Evolutionary conservation across 495 filamentous ascomycete genomes (phyloP).

Genomic region (Stereocaulon alpinum): DNA sequence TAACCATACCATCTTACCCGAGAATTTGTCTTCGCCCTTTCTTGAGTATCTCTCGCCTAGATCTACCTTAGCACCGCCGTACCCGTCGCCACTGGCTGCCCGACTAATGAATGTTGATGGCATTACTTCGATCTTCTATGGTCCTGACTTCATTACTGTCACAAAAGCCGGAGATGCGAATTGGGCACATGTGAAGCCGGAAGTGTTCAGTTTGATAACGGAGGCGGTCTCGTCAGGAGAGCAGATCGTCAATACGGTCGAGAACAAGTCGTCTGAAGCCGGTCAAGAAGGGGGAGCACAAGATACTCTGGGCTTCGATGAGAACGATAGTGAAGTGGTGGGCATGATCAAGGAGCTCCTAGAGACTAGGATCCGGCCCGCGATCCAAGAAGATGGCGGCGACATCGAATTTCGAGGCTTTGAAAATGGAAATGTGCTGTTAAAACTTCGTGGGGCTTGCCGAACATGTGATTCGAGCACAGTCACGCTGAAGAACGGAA

Average conservation of each 20-base stretch:
- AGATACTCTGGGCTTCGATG: conserved; percentile 67
- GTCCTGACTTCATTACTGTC: conserved; percentile 89
- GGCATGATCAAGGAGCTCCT: conserved; percentile 98
- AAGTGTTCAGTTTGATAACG: conserved; percentile 90
- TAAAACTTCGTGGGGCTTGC: conserved; percentile 89
- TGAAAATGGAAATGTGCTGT: conserved; percentile 66
- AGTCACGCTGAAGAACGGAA: conserved; percentile 89
- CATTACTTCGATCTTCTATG: conserved; percentile 89
- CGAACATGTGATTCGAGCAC: conserved; percentile 93
- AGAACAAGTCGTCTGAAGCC: conserved; percentile 43
- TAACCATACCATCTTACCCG: conserved; percentile 69
- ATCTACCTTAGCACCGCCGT: conserved; percentile 74
- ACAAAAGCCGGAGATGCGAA: conserved; percentile 78
- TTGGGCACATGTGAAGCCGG: conserved; percentile 92
- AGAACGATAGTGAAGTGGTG: conserved; percentile 84
- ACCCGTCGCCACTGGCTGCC: conserved; percentile 87
- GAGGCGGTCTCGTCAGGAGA: conserved; percentile 77
- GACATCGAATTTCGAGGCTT: conserved; percentile 94
- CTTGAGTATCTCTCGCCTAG: conserved; percentile 86
- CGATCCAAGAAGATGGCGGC: conserved; percentile 95
- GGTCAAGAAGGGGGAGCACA: conserved; percentile 45
- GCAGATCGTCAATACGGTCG: conserved; percentile 64
- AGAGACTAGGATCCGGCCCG: conserved; percentile 85
- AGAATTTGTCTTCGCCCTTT: conserved; percentile 59
- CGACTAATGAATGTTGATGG: conserved; percentile 86